Conservation (phyloP, 306 rosid species). For the Arachis stenosperma region DNA sequence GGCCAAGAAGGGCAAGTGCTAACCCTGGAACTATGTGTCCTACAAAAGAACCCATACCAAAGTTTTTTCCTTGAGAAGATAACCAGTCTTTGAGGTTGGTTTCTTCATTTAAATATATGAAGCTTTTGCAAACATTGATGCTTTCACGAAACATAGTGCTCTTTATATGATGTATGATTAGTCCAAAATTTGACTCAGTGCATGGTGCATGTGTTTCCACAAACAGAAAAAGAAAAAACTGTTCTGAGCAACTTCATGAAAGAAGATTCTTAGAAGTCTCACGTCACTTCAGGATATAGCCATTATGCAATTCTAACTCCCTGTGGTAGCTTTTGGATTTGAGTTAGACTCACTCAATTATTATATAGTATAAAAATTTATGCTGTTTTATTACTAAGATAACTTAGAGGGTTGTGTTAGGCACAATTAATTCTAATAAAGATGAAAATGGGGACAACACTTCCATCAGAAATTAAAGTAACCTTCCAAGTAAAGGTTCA, state of each 20-base stretch:
- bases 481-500: constrained; percentile 17
- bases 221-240: constrained; percentile 47
- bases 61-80: constrained; percentile 36
- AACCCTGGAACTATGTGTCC: constrained; percentile 75
- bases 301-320: too few species aligned
- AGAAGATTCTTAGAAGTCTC: neutral
- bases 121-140: constrained; percentile 40
- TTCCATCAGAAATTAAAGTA: constrained; percentile 36
- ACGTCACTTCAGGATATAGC: too few species aligned
- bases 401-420: too few species aligned
- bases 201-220: constrained; percentile 86
- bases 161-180: constrained; percentile 47
- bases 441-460: constrained; percentile 49
- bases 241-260: constrained; percentile 35
- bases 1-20: constrained; percentile 68
- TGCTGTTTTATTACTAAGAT: too few species aligned
- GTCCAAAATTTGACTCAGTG: constrained; percentile 57
- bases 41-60: constrained; percentile 66
- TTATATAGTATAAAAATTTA: too few species aligned
- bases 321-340: too few species aligned
- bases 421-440: neutral
- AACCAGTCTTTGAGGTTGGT: constrained; percentile 35
- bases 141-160: constrained; percentile 42
- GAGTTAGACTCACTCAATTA: too few species aligned
- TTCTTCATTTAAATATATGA: constrained; percentile 46